Percentiles rank a stretch among this genome's conserved stretches.
Conservation (phyloP, 768 basidiomycete genomes). For the Trametes cingulata region DNA sequence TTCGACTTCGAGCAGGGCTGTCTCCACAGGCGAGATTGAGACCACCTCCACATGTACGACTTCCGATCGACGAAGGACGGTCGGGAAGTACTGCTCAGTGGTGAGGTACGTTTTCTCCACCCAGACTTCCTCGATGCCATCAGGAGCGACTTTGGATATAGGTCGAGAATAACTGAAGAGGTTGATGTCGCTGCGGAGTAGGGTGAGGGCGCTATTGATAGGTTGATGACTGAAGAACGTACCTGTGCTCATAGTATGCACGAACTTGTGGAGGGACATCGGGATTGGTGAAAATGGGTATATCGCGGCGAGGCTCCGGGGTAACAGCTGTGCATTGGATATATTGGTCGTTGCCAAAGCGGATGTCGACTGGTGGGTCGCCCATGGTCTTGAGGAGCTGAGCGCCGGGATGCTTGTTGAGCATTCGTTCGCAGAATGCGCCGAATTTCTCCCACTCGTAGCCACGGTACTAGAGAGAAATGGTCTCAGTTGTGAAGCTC, state of each 20-base stretch:
- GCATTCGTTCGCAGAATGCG: conserved; percentile 87
- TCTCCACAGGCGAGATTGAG: conserved; percentile 86
- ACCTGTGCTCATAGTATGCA: conserved; percentile 88
- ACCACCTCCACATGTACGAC: conserved; percentile 67
- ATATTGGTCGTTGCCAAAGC: conserved; percentile 76
- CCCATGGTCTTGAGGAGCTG: conserved; percentile 71
- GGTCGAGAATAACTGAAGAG: conserved; percentile 78
- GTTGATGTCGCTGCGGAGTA: conserved; percentile 65
- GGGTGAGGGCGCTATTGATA: neutral
- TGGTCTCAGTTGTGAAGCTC: neutral
- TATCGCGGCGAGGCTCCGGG: conserved; percentile 79
- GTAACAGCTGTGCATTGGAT: conserved; percentile 87
- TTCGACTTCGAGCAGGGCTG: conserved; percentile 79
- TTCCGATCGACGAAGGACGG: conserved; percentile 87
- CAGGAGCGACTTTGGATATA: conserved; percentile 59
- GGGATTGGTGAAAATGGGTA: conserved; percentile 81
- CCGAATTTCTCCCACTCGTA: conserved; percentile 94
- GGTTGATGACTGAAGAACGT: neutral
- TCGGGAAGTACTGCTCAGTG: conserved; percentile 89
- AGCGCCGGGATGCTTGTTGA: conserved; percentile 86
- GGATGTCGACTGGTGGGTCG: conserved; percentile 80
- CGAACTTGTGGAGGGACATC: conserved; percentile 80
- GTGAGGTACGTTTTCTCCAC: conserved; percentile 86
- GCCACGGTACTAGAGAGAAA: conserved; percentile 72
- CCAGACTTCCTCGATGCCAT: conserved; percentile 78